Base-by-base conservation (phyloP, 108 stramenopile genomes). In the Pseudonitzschia multistriata region DNA sequence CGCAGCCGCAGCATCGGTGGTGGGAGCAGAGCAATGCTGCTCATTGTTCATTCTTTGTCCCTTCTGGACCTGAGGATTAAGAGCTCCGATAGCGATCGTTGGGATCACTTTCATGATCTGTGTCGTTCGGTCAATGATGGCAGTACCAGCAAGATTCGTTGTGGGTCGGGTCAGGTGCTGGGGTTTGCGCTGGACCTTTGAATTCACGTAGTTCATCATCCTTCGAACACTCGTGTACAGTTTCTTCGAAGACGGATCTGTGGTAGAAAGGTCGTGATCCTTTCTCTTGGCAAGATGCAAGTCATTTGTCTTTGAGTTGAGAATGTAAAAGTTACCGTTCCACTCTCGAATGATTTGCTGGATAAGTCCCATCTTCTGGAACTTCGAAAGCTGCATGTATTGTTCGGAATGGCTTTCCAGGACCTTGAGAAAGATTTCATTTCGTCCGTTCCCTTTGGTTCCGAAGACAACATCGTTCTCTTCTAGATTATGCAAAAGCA, bases 201-300 rank as follows among this genome's bases (percentile, higher is more conserved):
- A 37, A 37, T 52, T 57, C 28, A 69, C 68, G 31, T 69, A 69
- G 29, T 69, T 69, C 68, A 69, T 69, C 68, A 69, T 69, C 22
- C 68, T 17, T 28, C 68, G 68, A 42, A 69, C 68, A 56, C 50
- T 53, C 8, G 68, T 69, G 68, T 69, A 69, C 17, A 69, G 55
- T 45, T 69, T 69, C 24, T 37, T 56, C 24, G 68, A 56, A 13
- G 57, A 59, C 15, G 57, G 57, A 59, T 59, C 57, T 59, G 57
- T 59, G 10, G 68, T 50, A n/a, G 68, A 56, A 14, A 53, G 34
- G 11, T 69, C 68, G 21, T 27, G 50, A 42, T 57, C 37, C 11
- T 42, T 33, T 21, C 36, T 53, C 40, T 69, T 50, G 17, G 63
- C 63, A 27, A 64, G 42, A 25, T 36, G 22, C 25, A 53, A 57